Evolutionary conservation across 148 eudicot genomes (phyloP), one percentile per base, ranked within the genome.

Genomic region (Arbutus unedo): DNA sequence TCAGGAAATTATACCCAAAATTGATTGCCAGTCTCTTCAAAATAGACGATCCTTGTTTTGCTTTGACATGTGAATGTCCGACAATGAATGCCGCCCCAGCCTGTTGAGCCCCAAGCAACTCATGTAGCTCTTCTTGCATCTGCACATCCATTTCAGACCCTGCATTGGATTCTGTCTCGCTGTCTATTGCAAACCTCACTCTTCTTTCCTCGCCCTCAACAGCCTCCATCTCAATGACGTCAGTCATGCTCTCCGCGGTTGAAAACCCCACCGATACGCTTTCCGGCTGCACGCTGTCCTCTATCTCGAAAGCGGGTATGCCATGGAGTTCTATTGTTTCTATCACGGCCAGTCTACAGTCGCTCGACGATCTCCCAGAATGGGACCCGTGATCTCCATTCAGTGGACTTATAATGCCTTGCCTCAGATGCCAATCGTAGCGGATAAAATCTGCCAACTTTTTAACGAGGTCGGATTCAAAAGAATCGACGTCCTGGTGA

Each of bases 61-160:
- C 95, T 79, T 87, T 88, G 8, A 95, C 98, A 62, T 93, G 95
- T 0, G 98, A 92, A 80, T 95, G 94, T 15, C 98, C 98, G 2
- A 95, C 87, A 50, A 95, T 91, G 88, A 92, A 95, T 4, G 98
- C 97, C 5, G 91, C 92, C 75, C 98, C 98, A 3, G 96, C 90
- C 82, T 92, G 90, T 80, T 89, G 94, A 53, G 94, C 97, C 25
- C 68, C 88, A 79, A 83, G 77, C 59, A 95, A 85, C 68, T 95
- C 98, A 74, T 90, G 87, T 51, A 95, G 84, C 88, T 95, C 98
- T 44, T 89, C 90, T 31, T 79, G 84, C 90, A 91, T 53, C 64
- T 82, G 89, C 16, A 71, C 41, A 74, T 90, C 92, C 55, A 76
- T 71, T 71, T 78, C 84, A 3, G 73, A 72, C 50, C 57, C 73